phyloP scores from a whole-genome alignment of 345 rosid species.

The Salix dunnii region DNA sequence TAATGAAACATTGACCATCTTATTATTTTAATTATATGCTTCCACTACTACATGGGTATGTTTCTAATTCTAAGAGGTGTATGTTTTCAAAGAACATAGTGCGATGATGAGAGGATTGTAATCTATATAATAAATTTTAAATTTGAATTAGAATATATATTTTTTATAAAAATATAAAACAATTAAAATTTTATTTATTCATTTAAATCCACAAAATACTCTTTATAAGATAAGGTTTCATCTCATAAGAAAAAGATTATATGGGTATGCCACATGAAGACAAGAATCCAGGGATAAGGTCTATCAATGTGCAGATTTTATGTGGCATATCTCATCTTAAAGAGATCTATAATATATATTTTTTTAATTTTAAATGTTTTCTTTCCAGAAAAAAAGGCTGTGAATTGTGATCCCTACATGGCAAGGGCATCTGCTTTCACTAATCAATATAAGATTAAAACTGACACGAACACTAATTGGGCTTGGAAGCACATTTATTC shows the following conservation, averaged over 20 bases:
- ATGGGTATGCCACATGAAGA: background rate
- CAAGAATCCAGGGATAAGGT: background rate
- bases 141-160: no score
- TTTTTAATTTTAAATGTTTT: background rate
- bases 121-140: no score
- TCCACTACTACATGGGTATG: background rate
- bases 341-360: background rate
- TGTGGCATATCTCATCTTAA: slow-evolving; percentile 1
- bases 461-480: slow-evolving; percentile 8
- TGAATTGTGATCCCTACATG: background rate
- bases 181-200: no score
- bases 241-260: no score
- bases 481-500: background rate
- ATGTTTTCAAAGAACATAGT: no score
- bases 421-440: background rate
- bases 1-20: background rate
- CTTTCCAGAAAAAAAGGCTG: background rate
- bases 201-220: no score
- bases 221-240: no score
- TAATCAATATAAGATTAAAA: slow-evolving; percentile 2
- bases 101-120: no score
- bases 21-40: background rate
- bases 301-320: background rate
- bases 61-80: no score
- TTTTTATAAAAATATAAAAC: no score